phyloP scores from a whole-genome alignment of 345 rosid species.

The Salix arbutifolia region DNA sequence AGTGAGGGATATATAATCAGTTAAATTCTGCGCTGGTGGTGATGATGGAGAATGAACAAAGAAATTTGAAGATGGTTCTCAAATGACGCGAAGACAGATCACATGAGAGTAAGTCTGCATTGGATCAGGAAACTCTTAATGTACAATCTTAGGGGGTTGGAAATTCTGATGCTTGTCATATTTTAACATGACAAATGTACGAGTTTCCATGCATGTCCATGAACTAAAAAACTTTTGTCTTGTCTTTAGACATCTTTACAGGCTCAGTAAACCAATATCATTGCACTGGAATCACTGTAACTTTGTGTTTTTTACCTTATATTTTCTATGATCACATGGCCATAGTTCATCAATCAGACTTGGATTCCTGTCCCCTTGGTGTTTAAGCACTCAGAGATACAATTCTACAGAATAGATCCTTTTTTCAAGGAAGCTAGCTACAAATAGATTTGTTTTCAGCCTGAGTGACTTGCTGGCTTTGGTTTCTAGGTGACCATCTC shows the following conservation, averaged over 20 bases:
- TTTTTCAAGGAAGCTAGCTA: not conserved
- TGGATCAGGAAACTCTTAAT: slow-evolving; percentile 19
- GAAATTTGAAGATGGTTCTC: slow-evolving; percentile 9
- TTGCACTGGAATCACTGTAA: not conserved
- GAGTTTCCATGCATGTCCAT: slow-evolving; percentile 9
- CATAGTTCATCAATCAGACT: not conserved
- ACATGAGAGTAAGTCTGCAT: slow-evolving; percentile 13
- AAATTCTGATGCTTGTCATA: slow-evolving; percentile 9
- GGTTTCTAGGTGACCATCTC: not conserved
- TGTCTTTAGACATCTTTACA: not conserved
- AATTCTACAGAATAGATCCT: not conserved
- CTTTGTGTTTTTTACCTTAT: not conserved
- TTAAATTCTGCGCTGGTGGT: slow-evolving; percentile 7
- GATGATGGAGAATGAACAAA: slow-evolving; percentile 15
- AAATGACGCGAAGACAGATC: slow-evolving; percentile 11
- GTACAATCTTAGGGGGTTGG: slow-evolving; percentile 24
- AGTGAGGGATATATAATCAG: slow-evolving; percentile 1
- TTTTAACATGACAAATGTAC: slow-evolving; percentile 5
- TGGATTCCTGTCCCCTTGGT: not conserved
- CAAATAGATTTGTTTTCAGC: not conserved
- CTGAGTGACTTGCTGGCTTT: not conserved
- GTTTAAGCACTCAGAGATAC: not conserved
- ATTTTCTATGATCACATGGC: not conserved
- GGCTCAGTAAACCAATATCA: not conserved
- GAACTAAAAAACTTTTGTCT: not conserved